A percentile compares a stretch with the other conserved stretches of the same genome.
These are phyloP conservation scores for Plenodomus biglobosus DNA, from an alignment of 2,329 filamentous ascomycete species.

Conservation along the genomic window DNA sequence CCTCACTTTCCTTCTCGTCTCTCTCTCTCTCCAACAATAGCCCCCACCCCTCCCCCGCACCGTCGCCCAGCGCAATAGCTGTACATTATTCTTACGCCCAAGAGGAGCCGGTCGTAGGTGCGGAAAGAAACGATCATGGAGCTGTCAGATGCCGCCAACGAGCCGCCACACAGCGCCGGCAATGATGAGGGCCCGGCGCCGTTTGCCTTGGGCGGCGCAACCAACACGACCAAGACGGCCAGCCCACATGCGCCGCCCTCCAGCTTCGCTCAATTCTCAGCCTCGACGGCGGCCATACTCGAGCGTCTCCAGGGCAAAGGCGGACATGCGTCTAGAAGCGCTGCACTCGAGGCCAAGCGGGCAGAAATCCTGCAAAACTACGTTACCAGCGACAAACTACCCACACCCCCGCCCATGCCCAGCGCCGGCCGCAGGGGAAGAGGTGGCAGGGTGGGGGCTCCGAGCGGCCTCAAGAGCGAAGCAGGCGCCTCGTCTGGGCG, in stretches of 20 bases:
- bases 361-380: constrained; percentile 51
- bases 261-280: constrained; percentile 38
- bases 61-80: too few relatives aligned
- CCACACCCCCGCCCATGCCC: constrained; percentile 40
- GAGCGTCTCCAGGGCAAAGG: constrained; percentile 42
- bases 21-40: neutral
- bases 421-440: constrained; percentile 33
- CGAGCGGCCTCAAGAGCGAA: constrained; percentile 36
- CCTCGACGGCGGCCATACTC: constrained; percentile 47
- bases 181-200: constrained; percentile 25
- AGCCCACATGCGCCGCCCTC: constrained; percentile 17
- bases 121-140: constrained; percentile 20
- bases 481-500: constrained; percentile 33
- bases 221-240: constrained; percentile 21
- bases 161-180: constrained; percentile 3
- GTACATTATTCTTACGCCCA: constrained; percentile 5
- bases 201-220: constrained; percentile 16
- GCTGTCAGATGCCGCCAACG: constrained; percentile 9
- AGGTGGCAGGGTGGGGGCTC: constrained; percentile 39
- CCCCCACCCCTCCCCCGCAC: too few relatives aligned
- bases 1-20: neutral
- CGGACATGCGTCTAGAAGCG: constrained; percentile 39
- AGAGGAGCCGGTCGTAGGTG: constrained; percentile 14
- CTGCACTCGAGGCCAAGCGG: constrained; percentile 50
- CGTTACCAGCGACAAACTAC: constrained; percentile 48